Percentiles rank a stretch among this genome's conserved stretches.
phyloP scores from a whole-genome alignment of 495 filamentous ascomycete genomes.

The Penicillium ochrochloron region DNA sequence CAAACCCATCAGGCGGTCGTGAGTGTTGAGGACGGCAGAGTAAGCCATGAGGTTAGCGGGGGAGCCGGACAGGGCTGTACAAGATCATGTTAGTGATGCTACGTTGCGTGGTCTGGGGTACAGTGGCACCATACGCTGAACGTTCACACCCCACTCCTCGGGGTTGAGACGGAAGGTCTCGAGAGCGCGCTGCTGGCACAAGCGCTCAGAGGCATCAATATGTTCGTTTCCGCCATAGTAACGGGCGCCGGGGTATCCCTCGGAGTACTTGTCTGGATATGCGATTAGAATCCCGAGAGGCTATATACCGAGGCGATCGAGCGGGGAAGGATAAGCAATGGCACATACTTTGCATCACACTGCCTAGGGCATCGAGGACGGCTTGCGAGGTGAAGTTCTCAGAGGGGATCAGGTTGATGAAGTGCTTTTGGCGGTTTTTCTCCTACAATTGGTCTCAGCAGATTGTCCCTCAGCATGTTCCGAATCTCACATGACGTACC shows the following conservation, averaged over 20 bases:
- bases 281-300: conserved; percentile 18
- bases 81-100: conserved; percentile 24
- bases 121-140: conserved; percentile 70
- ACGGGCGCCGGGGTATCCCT: conserved; percentile 94
- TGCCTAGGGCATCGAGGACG: conserved; percentile 93
- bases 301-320: conserved; percentile 2
- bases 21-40: conserved; percentile 86
- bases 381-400: conserved; percentile 99
- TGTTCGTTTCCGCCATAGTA: conserved; percentile 98
- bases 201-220: conserved; percentile 86
- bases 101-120: conserved; percentile 2
- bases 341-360: conserved; percentile 92
- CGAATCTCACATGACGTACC: conserved; percentile 53
- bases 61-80: conserved; percentile 89
- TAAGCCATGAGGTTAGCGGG: conserved; percentile 97
- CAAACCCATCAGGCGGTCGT: conserved; percentile 96
- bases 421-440: conserved; percentile 93
- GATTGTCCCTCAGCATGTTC: conserved; percentile 1
- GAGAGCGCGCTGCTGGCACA: conserved; percentile 89
- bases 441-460: conserved; percentile 61
- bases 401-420: conserved; percentile 97
- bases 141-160: conserved; percentile 96
- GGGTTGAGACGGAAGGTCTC: conserved; percentile 82
- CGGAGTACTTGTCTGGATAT: conserved; percentile 91
- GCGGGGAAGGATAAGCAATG: conserved; percentile 15